These are phyloP conservation scores for Castanospermum australe DNA, from an alignment of 306 rosid species.

Conservation along the genomic window DNA sequence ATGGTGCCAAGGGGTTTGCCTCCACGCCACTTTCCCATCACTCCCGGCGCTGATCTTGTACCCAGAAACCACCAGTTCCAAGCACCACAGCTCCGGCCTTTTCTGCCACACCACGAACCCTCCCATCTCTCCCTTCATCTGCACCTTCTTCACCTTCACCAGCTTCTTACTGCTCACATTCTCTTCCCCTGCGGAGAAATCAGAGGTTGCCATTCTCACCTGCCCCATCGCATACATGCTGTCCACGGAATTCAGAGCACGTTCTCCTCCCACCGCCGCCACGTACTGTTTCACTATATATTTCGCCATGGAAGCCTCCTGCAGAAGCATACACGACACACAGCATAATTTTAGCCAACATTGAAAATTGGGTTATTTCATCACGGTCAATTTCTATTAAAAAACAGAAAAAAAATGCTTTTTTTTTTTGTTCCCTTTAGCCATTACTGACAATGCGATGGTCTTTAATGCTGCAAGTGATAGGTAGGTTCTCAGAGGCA, in stretches of 20 bases:
- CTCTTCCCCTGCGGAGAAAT: constrained; percentile 60
- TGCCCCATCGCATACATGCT: constrained; percentile 97
- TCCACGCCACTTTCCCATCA: constrained; percentile 90
- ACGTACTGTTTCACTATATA: constrained; percentile 86
- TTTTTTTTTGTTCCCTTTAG: background rate
- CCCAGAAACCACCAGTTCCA: constrained; percentile 78
- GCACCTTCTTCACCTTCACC: constrained; percentile 46
- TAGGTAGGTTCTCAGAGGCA: constrained; percentile 48
- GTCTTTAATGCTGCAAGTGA: constrained; percentile 52
- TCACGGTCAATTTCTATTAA: background rate
- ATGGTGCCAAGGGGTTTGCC: constrained; percentile 98
- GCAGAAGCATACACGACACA: background rate
- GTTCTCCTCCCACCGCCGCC: constrained; percentile 94
- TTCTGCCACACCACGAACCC: constrained; percentile 97
- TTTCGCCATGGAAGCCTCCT: constrained; percentile 89
- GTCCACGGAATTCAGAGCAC: constrained; percentile 52
- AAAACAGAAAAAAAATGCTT: background rate
- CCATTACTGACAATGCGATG: constrained; percentile 59
- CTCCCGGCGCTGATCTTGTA: constrained; percentile 94
- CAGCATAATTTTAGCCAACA: background rate
- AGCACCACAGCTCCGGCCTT: constrained; percentile 83
- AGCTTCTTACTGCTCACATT: constrained; percentile 29
- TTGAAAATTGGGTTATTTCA: background rate
- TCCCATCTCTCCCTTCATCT: constrained; percentile 69
- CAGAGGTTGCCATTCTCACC: constrained; percentile 80